These are phyloP conservation scores for Talaromyces sp. DNA, from an alignment of 2,329 filamentous ascomycete genomes.

Conservation along the genomic window DNA sequence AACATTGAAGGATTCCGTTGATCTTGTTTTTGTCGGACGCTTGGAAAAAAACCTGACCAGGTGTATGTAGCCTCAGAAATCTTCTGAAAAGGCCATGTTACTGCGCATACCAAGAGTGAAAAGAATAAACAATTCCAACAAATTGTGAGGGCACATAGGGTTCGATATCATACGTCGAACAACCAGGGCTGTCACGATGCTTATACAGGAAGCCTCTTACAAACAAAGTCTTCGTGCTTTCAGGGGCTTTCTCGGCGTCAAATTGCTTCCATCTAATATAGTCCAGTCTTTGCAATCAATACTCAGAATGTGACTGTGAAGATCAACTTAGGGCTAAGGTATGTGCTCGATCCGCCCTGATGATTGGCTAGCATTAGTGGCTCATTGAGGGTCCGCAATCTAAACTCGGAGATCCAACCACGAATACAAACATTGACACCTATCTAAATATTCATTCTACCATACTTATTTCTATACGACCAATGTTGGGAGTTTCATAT, in stretches of 20 bases:
- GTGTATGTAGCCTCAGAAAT: no score
- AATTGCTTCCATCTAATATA: background rate
- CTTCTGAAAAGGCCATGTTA: no score
- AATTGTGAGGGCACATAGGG: no score
- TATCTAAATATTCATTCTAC: no score
- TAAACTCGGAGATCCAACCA: background rate
- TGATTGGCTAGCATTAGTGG: background rate
- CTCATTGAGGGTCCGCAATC: background rate
- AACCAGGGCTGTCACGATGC: no score
- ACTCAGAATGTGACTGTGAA: background rate
- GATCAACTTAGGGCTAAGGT: background rate
- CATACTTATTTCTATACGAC: background rate
- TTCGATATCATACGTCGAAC: no score
- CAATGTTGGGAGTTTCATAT: background rate
- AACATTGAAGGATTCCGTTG: no score
- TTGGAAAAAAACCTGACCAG: no score
- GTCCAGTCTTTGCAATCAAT: background rate
- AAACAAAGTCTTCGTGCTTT: background rate
- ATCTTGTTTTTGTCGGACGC: no score
- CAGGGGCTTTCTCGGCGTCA: background rate
- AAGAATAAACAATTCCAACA: no score
- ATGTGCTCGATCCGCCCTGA: background rate
- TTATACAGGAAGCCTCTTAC: background rate
- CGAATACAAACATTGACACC: slow-evolving; percentile 1
- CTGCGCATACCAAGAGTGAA: no score